Evolutionary conservation across 192 early-diverging fungal genomes (phyloP), one percentile per base, ranked within the genome.

Genomic region (Bifiguratus adelaidae): DNA sequence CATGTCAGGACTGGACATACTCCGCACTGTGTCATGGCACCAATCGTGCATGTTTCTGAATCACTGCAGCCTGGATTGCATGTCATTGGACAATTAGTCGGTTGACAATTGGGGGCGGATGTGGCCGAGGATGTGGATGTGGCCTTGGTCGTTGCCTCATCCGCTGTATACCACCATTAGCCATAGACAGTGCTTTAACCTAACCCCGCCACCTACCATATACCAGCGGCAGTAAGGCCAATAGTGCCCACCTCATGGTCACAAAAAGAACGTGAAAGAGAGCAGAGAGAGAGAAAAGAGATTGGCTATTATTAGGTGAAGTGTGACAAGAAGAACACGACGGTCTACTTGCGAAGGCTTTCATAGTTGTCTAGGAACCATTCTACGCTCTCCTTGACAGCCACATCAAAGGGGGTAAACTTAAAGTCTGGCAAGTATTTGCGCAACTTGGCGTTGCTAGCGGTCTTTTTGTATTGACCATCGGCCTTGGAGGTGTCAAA

Each of bases 391-490:
- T 84, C 74, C 50, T 76, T 65, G 46, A 87, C 41, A 30, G 80
- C 82, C 47, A 68, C 63, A 32, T 84, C 65, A 55, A 89, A 88
- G 2, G 74, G 76, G 11, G 86, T 89, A 61, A 89, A 89, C 57
- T 85, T 23, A 59, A 87, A 89, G 47, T 76, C 83, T 32, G 83
- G 81, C 48, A 85, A 53, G 34, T 80, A 70, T 44, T 62, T 70
- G 53, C 58, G 56, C 52, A 89, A 56, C 69, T 89, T 89, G 15
- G 59, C 70, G 53, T 89, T 89, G n/a, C 71, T 84, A 23, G 86
- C 86, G 27, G 86, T 88, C 76, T 88, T 89, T 60, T 88, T 89
- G 52, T 63, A 83, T 59, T 89, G 86, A 28, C 85, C 86, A 60
- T 89, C 86, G 16, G 81, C 67, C 54, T 75, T 76, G 23, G 70